Evolutionary conservation across 352 stramenopile species (phyloP).

Genomic region (Pelagophyceae sp.): DNA sequence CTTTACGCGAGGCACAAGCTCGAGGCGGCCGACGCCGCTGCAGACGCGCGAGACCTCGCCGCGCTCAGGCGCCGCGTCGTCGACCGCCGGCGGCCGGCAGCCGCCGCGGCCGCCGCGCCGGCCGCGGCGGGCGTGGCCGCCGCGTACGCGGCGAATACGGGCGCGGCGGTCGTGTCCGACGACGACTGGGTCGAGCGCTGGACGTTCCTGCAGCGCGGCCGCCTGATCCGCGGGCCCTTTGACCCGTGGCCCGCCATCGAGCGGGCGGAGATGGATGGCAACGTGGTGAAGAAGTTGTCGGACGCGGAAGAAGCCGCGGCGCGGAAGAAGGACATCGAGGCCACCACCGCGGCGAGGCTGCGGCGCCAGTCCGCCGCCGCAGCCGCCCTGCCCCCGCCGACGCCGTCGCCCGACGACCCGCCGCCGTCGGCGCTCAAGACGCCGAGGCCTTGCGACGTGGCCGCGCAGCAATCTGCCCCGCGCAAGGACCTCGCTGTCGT

Average conservation of each 20-base stretch:
- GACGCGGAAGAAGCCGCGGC: constrained; percentile 22
- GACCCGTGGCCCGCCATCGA: constrained; percentile 18
- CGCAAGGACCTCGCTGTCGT: too few relatives aligned
- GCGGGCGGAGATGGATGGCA: background rate
- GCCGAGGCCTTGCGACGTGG: too few relatives aligned
- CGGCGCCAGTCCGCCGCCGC: too few relatives aligned
- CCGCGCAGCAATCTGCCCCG: too few relatives aligned
- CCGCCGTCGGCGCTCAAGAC: too few relatives aligned
- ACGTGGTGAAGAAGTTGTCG: constrained; percentile 23
- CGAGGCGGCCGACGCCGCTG: background rate
- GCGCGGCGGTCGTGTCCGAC: background rate
- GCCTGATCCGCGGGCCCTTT: constrained; percentile 21
- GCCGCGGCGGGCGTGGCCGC: too few relatives aligned
- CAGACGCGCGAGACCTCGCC: constrained; percentile 18
- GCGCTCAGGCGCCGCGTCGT: constrained; percentile 6
- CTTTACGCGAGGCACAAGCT: constrained; percentile 4
- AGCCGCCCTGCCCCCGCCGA: background rate
- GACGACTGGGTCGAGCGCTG: background rate
- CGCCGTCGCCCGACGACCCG: background rate
- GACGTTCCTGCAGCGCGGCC: constrained; percentile 8
- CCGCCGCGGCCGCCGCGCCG: background rate
- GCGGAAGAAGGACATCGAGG: constrained; percentile 16
- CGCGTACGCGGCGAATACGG: background rate
- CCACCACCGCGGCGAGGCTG: background rate
- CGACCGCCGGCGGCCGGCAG: background rate